These are phyloP conservation scores for Peziza echinospora DNA, from an alignment of 495 filamentous ascomycete genomes.

Conservation along the genomic window DNA sequence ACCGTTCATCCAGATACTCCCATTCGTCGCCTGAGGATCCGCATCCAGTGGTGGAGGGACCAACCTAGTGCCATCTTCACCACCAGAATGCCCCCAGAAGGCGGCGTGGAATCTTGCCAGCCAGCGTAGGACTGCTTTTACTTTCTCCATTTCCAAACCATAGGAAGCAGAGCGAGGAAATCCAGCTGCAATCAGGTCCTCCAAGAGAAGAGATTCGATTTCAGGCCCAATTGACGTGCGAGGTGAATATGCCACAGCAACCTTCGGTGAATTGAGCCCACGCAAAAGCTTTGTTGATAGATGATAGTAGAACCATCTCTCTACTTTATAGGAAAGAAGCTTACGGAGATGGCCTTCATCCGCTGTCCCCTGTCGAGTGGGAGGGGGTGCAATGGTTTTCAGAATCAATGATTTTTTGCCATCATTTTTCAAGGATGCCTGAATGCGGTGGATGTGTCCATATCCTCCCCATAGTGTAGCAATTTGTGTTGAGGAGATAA, in stretches of 20 bases:
- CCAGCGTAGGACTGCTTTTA: slow-evolving; percentile 21
- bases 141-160: slow-evolving; percentile 6
- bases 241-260: neutral
- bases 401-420: no score
- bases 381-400: slow-evolving; percentile 23
- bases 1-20: slow-evolving; percentile 24
- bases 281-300: slow-evolving; percentile 17
- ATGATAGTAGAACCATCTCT: slow-evolving; percentile 26
- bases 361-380: slow-evolving; percentile 2
- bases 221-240: neutral
- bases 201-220: slow-evolving; percentile 12
- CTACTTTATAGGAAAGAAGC: slow-evolving; percentile 27
- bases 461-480: slow-evolving; percentile 27
- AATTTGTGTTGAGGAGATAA: slow-evolving; percentile 16
- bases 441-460: slow-evolving; percentile 25
- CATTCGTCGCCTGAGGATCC: slow-evolving; percentile 1
- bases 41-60: slow-evolving; percentile 22
- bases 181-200: slow-evolving; percentile 19
- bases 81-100: slow-evolving; percentile 14
- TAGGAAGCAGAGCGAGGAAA: slow-evolving; percentile 1
- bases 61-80: slow-evolving; percentile 10
- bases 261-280: neutral
- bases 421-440: slow-evolving; percentile 19
- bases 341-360: slow-evolving; percentile 27
- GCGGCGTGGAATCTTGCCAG: slow-evolving; percentile 24